Evolutionary conservation across 2,329 filamentous ascomycete genomes (phyloP).

Genomic region (Venturiaceae sp.): DNA sequence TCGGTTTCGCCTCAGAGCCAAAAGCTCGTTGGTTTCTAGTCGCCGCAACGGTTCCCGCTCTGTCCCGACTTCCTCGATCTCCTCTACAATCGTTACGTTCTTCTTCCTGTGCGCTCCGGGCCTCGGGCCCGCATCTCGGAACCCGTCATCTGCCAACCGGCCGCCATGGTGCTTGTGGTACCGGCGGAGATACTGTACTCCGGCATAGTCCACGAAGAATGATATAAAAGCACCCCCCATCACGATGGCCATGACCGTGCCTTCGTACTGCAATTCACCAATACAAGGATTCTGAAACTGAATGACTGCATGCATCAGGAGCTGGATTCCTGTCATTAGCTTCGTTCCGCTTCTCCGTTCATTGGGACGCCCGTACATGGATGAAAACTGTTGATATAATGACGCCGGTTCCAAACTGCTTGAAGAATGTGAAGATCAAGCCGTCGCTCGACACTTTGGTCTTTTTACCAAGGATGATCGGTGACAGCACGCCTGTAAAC

Average conservation of each 20-base stretch:
- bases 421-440: constrained; percentile 51
- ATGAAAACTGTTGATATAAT: constrained; percentile 64
- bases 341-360: background rate
- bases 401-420: constrained; percentile 64
- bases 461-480: constrained; percentile 53
- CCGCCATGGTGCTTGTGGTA: background rate
- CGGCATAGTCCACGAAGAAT: constrained; percentile 56
- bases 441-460: constrained; percentile 40
- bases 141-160: too few species aligned
- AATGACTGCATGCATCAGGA: constrained; percentile 62
- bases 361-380: too few species aligned
- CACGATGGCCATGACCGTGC: constrained; percentile 57
- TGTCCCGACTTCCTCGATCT: too few species aligned
- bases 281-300: constrained; percentile 67
- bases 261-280: constrained; percentile 56
- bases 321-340: constrained; percentile 30
- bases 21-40: too few species aligned
- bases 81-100: too few species aligned
- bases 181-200: background rate
- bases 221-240: constrained; percentile 67
- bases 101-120: too few species aligned
- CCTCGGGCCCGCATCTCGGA: too few species aligned
- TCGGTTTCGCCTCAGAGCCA: too few species aligned
- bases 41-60: too few species aligned
- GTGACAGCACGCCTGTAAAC: constrained; percentile 48